A percentile compares a stretch with the other conserved stretches of the same genome.
Conservation (phyloP, 208 protist species). For the Leishmania tarentolae region DNA sequence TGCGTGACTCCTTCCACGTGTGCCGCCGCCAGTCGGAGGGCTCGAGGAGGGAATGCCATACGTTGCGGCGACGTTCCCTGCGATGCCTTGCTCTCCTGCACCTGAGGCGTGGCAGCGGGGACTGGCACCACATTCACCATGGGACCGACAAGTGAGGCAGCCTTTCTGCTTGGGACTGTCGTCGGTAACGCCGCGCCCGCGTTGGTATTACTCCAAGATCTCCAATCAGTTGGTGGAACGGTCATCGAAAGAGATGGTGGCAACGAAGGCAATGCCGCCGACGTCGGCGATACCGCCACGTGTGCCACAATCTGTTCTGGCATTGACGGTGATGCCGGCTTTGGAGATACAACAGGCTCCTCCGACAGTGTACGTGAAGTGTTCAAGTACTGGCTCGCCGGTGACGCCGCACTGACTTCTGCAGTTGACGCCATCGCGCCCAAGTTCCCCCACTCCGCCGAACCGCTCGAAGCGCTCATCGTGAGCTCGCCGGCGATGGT, state of each 20-base stretch:
- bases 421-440: background rate
- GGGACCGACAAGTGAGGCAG: background rate
- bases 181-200: background rate
- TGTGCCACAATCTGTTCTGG: too few relatives aligned
- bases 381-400: background rate
- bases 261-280: too few relatives aligned
- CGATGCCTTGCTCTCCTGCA: background rate
- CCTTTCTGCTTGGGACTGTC: background rate
- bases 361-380: background rate
- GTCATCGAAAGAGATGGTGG: background rate
- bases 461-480: background rate
- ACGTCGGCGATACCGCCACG: too few relatives aligned
- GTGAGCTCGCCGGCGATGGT: background rate
- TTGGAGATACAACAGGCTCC: background rate
- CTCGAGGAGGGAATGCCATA: background rate
- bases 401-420: background rate
- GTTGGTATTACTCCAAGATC: constrained; percentile 6
- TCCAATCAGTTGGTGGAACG: constrained; percentile 13
- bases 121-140: background rate
- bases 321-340: too few relatives aligned
- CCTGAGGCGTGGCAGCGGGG: background rate
- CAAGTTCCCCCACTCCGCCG: background rate
- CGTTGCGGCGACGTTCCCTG: background rate
- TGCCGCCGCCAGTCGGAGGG: constrained; percentile 9
- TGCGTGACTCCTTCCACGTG: constrained; percentile 8